Evolutionary conservation across 805 yeast species (phyloP).

Genomic region (Kodamaea lidongshanica): DNA sequence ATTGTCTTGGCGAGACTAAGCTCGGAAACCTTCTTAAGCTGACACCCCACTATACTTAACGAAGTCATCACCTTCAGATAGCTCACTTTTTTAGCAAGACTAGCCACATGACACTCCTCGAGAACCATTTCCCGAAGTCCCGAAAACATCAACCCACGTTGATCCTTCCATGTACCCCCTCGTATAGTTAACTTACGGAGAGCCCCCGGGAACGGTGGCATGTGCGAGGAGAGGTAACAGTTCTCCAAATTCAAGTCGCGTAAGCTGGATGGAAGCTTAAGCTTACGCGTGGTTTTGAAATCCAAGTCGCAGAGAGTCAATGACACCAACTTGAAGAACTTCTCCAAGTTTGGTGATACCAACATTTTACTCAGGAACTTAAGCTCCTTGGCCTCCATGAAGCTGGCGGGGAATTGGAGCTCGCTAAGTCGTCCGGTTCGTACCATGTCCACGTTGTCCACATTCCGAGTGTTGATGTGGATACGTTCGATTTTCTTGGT

Average conservation of each 20-base stretch:
- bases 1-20: constrained; percentile 3
- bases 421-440: constrained; percentile 6
- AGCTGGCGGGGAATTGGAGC: constrained; percentile 6
- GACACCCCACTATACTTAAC: constrained; percentile 5
- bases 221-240: constrained; percentile 9
- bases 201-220: constrained; percentile 7
- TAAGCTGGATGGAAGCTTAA: constrained; percentile 6
- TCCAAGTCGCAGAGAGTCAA: constrained; percentile 7
- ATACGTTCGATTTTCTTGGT: constrained; percentile 9
- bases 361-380: constrained; percentile 6
- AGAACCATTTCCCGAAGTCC: constrained; percentile 7
- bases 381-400: constrained; percentile 7
- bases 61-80: constrained; percentile 3
- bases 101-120: constrained; percentile 8
- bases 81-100: constrained; percentile 5
- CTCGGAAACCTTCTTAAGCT: constrained; percentile 5
- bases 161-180: constrained; percentile 11
- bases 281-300: constrained; percentile 6
- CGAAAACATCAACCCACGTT: constrained; percentile 5
- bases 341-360: constrained; percentile 7
- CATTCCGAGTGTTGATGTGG: constrained; percentile 4
- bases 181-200: constrained; percentile 5
- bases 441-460: constrained; percentile 4
- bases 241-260: constrained; percentile 7
- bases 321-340: constrained; percentile 6